Evolutionary conservation across 2,329 filamentous ascomycete species (phyloP).

Genomic region (Cladophialophora psammophila): DNA sequence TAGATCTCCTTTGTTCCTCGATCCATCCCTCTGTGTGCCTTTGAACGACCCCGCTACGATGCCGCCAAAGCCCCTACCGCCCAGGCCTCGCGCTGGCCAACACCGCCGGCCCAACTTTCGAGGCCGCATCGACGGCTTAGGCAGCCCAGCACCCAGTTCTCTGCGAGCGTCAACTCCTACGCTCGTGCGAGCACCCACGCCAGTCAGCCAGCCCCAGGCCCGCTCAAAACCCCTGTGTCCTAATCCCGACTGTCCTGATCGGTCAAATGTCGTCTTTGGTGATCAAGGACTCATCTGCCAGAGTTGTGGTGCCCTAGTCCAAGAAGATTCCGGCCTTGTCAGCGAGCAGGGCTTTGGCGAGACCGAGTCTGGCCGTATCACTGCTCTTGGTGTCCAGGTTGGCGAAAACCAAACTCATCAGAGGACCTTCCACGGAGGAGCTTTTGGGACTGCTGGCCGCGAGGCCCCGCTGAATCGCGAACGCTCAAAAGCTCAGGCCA

Average conservation of each 20-base stretch:
- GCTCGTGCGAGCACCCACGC: conserved; percentile 28
- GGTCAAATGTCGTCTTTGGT: conserved; percentile 50
- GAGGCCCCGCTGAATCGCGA: conserved; percentile 47
- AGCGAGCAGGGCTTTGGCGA: conserved; percentile 92
- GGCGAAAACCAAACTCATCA: conserved; percentile 84
- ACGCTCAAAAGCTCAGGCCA: conserved; percentile 40
- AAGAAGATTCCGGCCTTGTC: conserved; percentile 84
- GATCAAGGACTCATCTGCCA: conserved; percentile 69
- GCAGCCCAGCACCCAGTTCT: conserved; percentile 33
- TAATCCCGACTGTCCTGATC: conserved; percentile 45
- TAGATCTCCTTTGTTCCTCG: background rate
- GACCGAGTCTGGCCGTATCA: conserved; percentile 80
- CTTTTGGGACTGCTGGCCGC: conserved; percentile 47
- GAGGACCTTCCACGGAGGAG: conserved; percentile 59
- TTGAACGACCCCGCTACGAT: conserved; percentile 9
- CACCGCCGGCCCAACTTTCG: conserved; percentile 26
- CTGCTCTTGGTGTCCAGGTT: conserved; percentile 89
- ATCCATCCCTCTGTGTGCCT: background rate
- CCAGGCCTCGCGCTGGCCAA: conserved; percentile 29
- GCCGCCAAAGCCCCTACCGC: conserved; percentile 29
- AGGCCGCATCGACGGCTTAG: conserved; percentile 34
- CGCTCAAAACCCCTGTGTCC: conserved; percentile 55
- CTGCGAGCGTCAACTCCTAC: conserved; percentile 29
- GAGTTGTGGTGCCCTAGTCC: conserved; percentile 82
- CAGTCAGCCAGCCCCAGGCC: conserved; percentile 18